Evolutionary conservation across 176 grass and related monocot genomes (phyloP), one percentile per base, ranked within the genome.

Genomic region (Avena insularis): DNA sequence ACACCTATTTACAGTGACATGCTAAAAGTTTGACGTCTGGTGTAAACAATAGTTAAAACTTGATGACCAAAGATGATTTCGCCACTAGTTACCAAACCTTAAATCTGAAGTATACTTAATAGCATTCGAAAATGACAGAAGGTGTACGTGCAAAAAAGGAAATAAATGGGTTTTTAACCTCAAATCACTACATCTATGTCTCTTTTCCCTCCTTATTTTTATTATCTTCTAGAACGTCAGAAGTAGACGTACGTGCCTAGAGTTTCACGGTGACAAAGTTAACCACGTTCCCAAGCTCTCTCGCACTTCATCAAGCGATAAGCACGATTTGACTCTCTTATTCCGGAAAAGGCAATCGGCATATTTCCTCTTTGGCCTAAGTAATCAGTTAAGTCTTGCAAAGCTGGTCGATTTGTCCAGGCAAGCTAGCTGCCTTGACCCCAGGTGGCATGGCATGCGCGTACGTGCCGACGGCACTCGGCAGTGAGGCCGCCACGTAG

Each of bases 331-430:
- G 0, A 35, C 74, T 12, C 19, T 19, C 15, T 0, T 35, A 19
- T 1, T 55, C 74, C 2, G 8, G 17, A 55, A 53, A 77, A 20
- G 50, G 74, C 74, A 77, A 35, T 19, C 35, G 16, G 33, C 31
- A 43, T 43, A 29, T 56, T 77, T 35, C 74, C 74, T 56, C 27
- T 55, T 35, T 56, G 49, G 27, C 74, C 21, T 17, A 33, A 19
- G 74, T 48, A 76, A 75, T 75, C 13, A 51, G 72, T 31, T 3
- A 27, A 75, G 71, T 0, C 43, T 3, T 49, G 20, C 70, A 72
- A 80, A 85, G 67, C 64, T 25, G 27, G 45, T 73, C 57, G 67
- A 80, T 64, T 89, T 80, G 82, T 89, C 88, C 49, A 77, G 56
- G 51, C 81, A 58, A 46, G 20, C 66, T 77, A 54, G 21, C 23